phyloP scores from a whole-genome alignment of 2,329 filamentous ascomycete genomes.

The Talaromyces verruculosus region DNA sequence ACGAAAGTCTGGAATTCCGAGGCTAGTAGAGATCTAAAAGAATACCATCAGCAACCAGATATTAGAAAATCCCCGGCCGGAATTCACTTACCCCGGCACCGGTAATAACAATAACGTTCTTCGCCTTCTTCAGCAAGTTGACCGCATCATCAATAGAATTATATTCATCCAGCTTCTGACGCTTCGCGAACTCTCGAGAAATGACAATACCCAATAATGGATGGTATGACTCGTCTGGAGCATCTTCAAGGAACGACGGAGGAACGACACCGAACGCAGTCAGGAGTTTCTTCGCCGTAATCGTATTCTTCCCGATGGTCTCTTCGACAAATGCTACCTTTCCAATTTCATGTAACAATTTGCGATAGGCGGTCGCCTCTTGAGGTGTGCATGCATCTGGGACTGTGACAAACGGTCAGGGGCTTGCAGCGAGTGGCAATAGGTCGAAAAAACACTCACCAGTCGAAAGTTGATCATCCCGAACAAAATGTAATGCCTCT shows the following conservation, averaged over 20 bases:
- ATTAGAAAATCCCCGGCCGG: neutral
- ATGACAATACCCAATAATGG: constrained; percentile 74
- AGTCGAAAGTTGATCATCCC: constrained; percentile 51
- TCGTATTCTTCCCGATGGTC: constrained; percentile 66
- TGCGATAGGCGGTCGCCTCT: constrained; percentile 67
- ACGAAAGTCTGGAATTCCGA: constrained; percentile 95
- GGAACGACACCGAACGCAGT: constrained; percentile 80
- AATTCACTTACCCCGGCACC: constrained; percentile 67
- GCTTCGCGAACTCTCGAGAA: constrained; percentile 75
- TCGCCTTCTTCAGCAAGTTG: constrained; percentile 66
- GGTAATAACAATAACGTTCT: constrained; percentile 89
- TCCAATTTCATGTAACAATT: constrained; percentile 73
- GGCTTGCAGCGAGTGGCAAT: neutral
- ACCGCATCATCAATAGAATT: constrained; percentile 90
- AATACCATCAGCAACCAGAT: neutral
- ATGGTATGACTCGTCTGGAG: constrained; percentile 72
- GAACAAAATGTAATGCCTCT: constrained; percentile 60
- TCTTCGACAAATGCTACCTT: constrained; percentile 72
- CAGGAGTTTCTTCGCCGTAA: constrained; percentile 78
- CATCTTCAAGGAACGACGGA: constrained; percentile 70
- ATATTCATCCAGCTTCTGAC: constrained; percentile 74
- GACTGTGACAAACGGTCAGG: constrained; percentile 29
- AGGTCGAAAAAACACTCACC: constrained; percentile 40
- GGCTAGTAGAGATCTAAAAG: constrained; percentile 77
- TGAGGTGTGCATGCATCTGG: constrained; percentile 63